Base-by-base conservation (phyloP, 306 rosid species). In the Vicia villosa region DNA sequence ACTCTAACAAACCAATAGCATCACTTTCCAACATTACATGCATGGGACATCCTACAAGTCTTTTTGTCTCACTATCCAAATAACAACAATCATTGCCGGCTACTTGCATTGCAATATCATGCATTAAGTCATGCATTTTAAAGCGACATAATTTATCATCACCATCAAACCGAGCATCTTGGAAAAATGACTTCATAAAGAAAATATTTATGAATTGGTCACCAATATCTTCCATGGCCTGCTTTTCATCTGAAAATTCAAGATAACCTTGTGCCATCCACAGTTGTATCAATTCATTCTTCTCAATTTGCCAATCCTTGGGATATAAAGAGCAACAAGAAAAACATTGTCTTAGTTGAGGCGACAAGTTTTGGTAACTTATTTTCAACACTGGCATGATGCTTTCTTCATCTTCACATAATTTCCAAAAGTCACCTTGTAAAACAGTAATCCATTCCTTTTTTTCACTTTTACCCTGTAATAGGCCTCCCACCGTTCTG, bases 191-290 rank as follows among this genome's bases (percentile, higher is more conserved):
- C 12, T 28, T 28, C 41, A 57, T 57, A 0, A 28, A 57, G 0
- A 57, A 30, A n/a, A 30, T 57, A 1, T 57, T 30, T 2, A 57
- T 13, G 1, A 57, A 57, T 57, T 30, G 16, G 6, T 57, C n/a
- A 7, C 41, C 63, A 0, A 28, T 12, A 1, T 52, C 58, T 10
- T 52, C 32, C 30, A 52, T 52, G 6, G 0, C 3, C 28, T 24
- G 6, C 3, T 52, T 52, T 52, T 21, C 13, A 14, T 0, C 3
- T 30, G 21, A 30, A 8, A 5, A 30, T 14, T 30, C 63, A 6
- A 57, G 13, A 28, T 57, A 30, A 28, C 63, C 42, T 14, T 57
- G 41, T 57, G 63, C 40, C 42, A 57, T 28, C 63, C 63, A 57
- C 21, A 57, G 0, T 30, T n/a, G 5, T 28, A 57, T 57, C 6